Evolutionary conservation across 192 early-diverging fungal species (phyloP).

Genomic region (Linnemannia hyalina): DNA sequence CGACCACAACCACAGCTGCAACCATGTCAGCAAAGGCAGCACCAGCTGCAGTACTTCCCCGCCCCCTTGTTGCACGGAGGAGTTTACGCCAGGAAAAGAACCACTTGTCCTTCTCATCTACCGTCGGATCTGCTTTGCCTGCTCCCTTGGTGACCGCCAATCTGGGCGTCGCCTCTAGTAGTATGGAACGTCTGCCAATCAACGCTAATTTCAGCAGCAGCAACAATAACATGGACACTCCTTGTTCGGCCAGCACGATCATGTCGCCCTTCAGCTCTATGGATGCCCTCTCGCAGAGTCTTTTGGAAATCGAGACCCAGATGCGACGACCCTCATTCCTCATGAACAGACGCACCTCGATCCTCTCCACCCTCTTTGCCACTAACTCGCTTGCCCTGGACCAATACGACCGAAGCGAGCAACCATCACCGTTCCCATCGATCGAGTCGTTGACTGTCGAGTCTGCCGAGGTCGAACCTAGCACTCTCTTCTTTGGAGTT

Average conservation of each 20-base stretch:
- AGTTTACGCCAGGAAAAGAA: conserved; percentile 4
- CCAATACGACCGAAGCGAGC: background rate
- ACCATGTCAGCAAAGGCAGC: background rate
- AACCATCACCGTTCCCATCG: background rate
- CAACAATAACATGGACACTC: background rate
- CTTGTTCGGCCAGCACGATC: background rate
- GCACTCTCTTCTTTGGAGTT: background rate
- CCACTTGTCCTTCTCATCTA: background rate
- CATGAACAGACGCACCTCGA: conserved; percentile 22
- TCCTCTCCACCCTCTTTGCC: conserved; percentile 28
- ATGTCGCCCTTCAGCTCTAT: conserved; percentile 4
- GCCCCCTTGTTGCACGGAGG: conserved; percentile 1
- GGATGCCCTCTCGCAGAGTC: conserved; percentile 33
- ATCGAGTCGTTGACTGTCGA: background rate
- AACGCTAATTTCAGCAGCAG: background rate
- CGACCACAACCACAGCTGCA: background rate
- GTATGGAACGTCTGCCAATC: background rate
- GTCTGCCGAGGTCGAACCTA: background rate
- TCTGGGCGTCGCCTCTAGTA: background rate
- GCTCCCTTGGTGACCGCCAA: background rate
- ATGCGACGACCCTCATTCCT: conserved; percentile 49
- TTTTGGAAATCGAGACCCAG: conserved; percentile 41
- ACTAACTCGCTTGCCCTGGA: background rate
- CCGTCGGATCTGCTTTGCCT: background rate
- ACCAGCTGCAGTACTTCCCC: background rate